phyloP scores from a whole-genome alignment of 306 rosid species.

The Coriaria nepalensis region DNA sequence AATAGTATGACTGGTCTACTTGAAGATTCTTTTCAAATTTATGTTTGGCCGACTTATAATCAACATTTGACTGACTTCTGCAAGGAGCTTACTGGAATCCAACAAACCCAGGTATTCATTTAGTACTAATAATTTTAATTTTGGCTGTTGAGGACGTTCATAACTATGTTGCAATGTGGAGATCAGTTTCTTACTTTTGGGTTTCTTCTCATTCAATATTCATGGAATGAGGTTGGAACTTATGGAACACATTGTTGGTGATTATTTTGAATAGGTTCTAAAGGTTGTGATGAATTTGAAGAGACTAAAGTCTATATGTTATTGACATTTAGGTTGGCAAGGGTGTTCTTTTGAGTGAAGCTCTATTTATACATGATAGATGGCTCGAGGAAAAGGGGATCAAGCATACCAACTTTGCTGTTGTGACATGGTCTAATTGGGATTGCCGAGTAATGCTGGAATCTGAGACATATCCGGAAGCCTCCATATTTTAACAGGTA shows the following conservation, averaged over 20 bases:
- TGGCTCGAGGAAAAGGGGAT: constrained; percentile 94
- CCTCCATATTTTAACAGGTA: constrained; percentile 91
- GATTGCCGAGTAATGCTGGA: constrained; percentile 91
- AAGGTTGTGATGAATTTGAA: too few species aligned
- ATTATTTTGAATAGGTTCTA: too few species aligned
- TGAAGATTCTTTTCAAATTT: constrained; percentile 87
- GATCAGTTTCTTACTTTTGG: too few species aligned
- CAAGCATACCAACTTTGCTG: constrained; percentile 75
- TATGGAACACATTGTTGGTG: too few species aligned
- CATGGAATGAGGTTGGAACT: too few species aligned
- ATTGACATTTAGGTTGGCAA: constrained; percentile 56
- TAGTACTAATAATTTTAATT: constrained; percentile 2
- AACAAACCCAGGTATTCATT: constrained; percentile 78
- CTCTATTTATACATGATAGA: constrained; percentile 84
- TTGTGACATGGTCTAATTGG: constrained; percentile 95
- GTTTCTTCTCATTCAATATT: too few species aligned
- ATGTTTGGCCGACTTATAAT: constrained; percentile 84
- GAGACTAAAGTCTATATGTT: constrained; percentile 2
- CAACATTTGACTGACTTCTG: constrained; percentile 72
- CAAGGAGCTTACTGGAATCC: constrained; percentile 87
- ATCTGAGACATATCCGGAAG: constrained; percentile 77
- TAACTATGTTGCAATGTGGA: too few species aligned
- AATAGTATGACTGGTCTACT: constrained; percentile 79
- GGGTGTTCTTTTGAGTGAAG: constrained; percentile 77
- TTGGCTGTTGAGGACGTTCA: not conserved